phyloP scores from a whole-genome alignment of 176 grass and related monocot genomes.

The Rhynchospora pubera region DNA sequence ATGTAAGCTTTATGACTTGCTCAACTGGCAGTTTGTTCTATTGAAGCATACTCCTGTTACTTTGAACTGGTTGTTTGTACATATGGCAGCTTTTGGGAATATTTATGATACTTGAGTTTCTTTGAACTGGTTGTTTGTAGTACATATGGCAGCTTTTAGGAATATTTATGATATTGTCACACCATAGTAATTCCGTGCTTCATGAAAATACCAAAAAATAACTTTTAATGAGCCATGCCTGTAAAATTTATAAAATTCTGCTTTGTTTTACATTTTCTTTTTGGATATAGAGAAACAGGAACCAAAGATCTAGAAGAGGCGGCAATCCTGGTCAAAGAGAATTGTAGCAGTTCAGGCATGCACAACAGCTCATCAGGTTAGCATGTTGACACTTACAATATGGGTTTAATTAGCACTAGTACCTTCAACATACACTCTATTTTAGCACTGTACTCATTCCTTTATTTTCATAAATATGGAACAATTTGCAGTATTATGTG shows the following conservation, averaged over 20 bases:
- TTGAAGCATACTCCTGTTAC: background rate
- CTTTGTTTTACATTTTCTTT: background rate
- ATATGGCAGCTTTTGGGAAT: background rate
- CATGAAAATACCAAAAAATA: background rate
- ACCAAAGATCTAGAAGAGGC: background rate
- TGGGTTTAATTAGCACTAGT: background rate
- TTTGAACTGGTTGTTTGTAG: too few species aligned
- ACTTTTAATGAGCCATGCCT: background rate
- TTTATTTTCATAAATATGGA: slow-evolving; percentile 2
- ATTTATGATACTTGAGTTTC: too few species aligned
- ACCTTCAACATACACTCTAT: background rate
- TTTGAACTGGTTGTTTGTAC: background rate
- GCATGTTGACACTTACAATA: background rate
- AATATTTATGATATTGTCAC: background rate
- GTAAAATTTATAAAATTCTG: background rate
- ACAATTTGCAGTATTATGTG: background rate
- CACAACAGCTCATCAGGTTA: slow-evolving; percentile 6
- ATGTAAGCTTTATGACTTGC: background rate
- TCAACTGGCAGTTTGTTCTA: background rate
- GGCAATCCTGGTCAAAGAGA: background rate
- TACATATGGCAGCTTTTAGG: background rate
- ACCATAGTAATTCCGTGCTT: background rate
- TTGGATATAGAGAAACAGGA: background rate
- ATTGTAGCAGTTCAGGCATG: background rate
- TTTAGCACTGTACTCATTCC: background rate